A percentile compares a stretch with the other conserved stretches of the same genome.
These are phyloP conservation scores for Scheffersomyces amazonensis DNA, from an alignment of 805 yeast species.

Conservation along the genomic window DNA sequence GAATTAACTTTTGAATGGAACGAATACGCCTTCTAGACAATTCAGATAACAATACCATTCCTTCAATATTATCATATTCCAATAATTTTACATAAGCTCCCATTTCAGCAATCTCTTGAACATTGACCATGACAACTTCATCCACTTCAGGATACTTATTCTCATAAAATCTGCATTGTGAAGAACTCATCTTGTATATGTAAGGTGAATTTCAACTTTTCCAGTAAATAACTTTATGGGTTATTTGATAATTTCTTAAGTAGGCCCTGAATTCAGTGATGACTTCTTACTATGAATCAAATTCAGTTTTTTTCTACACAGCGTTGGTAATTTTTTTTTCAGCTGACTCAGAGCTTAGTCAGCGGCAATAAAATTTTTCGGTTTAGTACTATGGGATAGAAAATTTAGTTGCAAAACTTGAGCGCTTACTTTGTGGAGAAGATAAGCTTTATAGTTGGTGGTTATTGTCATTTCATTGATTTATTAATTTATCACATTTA, in stretches of 20 bases:
- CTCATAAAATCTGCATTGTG: constrained; percentile 95
- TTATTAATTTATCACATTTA: no score
- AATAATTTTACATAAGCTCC: constrained; percentile 96
- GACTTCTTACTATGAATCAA: no score
- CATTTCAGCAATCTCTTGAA: constrained; percentile 98
- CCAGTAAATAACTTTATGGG: no score
- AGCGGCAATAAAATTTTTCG: no score
- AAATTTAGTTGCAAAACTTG: not conserved
- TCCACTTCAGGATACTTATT: constrained; percentile 98
- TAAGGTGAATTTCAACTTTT: no score
- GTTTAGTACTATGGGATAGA: no score
- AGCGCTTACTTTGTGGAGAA: not conserved
- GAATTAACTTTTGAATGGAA: constrained; percentile 93
- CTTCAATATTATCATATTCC: constrained; percentile 97
- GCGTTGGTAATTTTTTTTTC: no score
- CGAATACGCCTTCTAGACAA: constrained; percentile 98
- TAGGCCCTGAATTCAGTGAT: no score
- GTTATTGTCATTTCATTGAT: no score
- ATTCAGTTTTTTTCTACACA: no score
- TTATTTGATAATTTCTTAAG: no score
- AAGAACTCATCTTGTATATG: constrained; percentile 76
- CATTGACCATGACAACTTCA: constrained; percentile 98
- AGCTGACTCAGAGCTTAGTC: not conserved
- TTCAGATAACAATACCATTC: constrained; percentile 95
- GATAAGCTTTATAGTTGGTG: no score